phyloP scores from a whole-genome alignment of 306 rosid genomes.

The Comarum palustre region DNA sequence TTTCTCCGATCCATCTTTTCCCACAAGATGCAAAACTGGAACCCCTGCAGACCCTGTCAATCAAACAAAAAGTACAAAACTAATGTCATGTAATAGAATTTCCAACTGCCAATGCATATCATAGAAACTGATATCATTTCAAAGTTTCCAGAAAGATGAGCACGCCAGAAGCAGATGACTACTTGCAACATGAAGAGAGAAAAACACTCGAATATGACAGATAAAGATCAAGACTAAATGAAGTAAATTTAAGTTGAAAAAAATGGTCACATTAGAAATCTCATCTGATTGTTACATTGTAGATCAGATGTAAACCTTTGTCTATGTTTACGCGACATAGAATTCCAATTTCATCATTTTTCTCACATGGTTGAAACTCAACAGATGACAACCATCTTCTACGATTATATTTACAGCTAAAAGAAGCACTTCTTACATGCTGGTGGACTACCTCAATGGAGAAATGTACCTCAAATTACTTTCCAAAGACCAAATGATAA shows the following conservation, averaged over 20 bases:
- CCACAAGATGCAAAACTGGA: not conserved
- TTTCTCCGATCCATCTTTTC: not conserved
- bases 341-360: no score
- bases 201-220: no score
- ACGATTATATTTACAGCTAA: not conserved
- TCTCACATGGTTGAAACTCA: no score
- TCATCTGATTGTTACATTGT: no score
- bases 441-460: not conserved
- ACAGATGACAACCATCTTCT: not conserved
- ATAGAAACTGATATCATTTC: not conserved
- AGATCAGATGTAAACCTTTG: no score
- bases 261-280: no score
- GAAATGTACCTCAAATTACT: not conserved
- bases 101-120: not conserved
- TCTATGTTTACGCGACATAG: no score
- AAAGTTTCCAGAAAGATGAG: no score
- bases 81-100: not conserved
- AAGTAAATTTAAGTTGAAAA: no score
- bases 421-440: not conserved
- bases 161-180: no score
- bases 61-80: not conserved
- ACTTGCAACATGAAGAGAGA: no score
- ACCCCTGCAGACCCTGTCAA: not conserved
- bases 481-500: not conserved
- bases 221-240: no score